phyloP scores from a whole-genome alignment of 164 flowering plant genomes.

The Chimonanthus salicifolius region DNA sequence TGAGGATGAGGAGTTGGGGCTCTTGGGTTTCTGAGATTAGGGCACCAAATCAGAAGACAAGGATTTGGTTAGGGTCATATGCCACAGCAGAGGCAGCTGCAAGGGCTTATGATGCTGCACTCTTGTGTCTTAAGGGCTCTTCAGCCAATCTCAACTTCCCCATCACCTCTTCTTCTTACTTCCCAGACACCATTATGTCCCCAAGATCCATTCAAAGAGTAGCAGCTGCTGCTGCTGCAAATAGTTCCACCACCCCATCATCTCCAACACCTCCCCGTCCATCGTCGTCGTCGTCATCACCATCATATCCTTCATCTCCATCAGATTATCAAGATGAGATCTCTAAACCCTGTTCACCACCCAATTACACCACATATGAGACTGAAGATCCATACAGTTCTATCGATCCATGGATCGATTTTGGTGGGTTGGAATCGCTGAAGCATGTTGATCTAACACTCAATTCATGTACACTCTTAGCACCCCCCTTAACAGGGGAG shows the following conservation, averaged over 20 bases:
- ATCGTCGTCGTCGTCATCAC: not conserved
- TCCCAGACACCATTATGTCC: constrained; percentile 39
- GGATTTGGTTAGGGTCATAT: constrained; percentile 94
- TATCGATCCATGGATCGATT: constrained; percentile 19
- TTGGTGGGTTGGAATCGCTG: constrained; percentile 17
- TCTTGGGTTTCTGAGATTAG: constrained; percentile 95
- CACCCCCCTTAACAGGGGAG: constrained; percentile 10
- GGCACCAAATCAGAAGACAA: constrained; percentile 84
- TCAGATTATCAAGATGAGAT: constrained; percentile 12
- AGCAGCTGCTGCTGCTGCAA: constrained; percentile 86
- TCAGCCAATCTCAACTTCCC: constrained; percentile 88
- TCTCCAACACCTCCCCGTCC: constrained; percentile 5
- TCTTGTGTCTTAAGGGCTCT: constrained; percentile 79
- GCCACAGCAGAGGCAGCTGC: constrained; percentile 95
- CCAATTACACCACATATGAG: constrained; percentile 7
- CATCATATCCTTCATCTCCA: constrained; percentile 8
- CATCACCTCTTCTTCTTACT: constrained; percentile 15
- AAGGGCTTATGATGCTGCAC: constrained; percentile 95
- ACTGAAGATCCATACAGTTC: constrained; percentile 6
- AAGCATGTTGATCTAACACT: constrained; percentile 19
- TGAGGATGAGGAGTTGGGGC: constrained; percentile 98
- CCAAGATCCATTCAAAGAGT: constrained; percentile 81
- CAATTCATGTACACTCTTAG: constrained; percentile 7
- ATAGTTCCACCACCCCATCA: constrained; percentile 12
- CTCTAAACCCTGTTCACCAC: constrained; percentile 5